These are phyloP conservation scores for Coemansia sp. DNA, from an alignment of 192 early-diverging fungal genomes.

Conservation along the genomic window DNA sequence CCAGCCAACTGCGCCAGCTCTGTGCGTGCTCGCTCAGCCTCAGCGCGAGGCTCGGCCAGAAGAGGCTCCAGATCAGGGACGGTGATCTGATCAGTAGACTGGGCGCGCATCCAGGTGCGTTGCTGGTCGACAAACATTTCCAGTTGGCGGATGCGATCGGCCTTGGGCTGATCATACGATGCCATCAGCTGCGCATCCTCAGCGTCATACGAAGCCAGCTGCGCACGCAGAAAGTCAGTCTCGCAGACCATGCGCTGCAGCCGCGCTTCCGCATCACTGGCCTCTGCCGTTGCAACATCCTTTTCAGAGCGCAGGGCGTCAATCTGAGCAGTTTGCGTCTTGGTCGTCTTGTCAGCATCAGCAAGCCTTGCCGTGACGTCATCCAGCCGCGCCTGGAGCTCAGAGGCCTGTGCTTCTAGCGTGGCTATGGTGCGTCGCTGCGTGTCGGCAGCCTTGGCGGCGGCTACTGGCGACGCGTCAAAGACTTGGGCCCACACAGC, in stretches of 20 bases:
- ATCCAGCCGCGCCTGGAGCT: not conserved
- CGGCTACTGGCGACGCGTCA: slow-evolving; percentile 30
- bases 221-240: slow-evolving; percentile 60
- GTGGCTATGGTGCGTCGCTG: slow-evolving; percentile 15
- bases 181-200: slow-evolving; percentile 46
- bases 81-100: too few relatives aligned
- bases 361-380: not conserved
- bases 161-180: slow-evolving; percentile 59
- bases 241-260: slow-evolving; percentile 57
- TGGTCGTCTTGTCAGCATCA: too few relatives aligned
- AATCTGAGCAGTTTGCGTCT: too few relatives aligned
- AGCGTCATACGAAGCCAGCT: slow-evolving; percentile 56
- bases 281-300: too few relatives aligned
- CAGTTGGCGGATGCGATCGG: slow-evolving; percentile 58
- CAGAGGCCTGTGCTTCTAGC: slow-evolving; percentile 10
- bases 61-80: slow-evolving; percentile 2
- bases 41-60: slow-evolving; percentile 26
- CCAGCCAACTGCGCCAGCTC: slow-evolving; percentile 3
- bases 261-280: too few relatives aligned
- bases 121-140: slow-evolving; percentile 63
- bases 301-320: too few relatives aligned
- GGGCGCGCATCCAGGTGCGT: slow-evolving; percentile 30
- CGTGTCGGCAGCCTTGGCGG: slow-evolving; percentile 18
- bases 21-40: not conserved
- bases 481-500: slow-evolving; percentile 48